Conservation (phyloP, 306 rosid genomes). For the Corylus heterophylla region DNA sequence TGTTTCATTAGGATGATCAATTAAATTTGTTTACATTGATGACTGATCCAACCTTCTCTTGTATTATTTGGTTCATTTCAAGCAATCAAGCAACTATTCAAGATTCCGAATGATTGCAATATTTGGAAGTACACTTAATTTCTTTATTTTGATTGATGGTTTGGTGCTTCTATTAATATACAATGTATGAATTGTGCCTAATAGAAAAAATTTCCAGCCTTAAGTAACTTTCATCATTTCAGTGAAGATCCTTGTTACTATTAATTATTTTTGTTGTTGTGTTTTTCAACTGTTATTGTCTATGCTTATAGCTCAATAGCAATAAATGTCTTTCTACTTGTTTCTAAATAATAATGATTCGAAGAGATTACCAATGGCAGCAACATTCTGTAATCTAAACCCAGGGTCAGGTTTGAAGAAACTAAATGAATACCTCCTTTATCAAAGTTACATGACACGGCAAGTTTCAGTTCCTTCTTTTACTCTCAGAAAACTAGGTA, state of each 20-base stretch:
- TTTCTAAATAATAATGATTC: neutral
- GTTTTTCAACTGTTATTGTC: neutral
- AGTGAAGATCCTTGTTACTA: neutral
- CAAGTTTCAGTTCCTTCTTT: conserved; percentile 29
- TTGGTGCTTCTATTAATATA: neutral
- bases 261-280: neutral
- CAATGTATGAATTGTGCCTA: neutral
- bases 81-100: neutral
- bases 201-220: neutral
- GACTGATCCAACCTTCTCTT: neutral
- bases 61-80: neutral
- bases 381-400: conserved; percentile 38
- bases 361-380: conserved; percentile 40
- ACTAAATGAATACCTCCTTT: conserved; percentile 25
- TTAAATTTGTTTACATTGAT: neutral
- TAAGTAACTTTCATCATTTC: neutral
- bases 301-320: neutral
- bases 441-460: conserved; percentile 36
- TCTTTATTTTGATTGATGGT: neutral
- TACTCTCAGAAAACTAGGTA: neutral
- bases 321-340: neutral
- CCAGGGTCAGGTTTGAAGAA: conserved; percentile 25
- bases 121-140: neutral
- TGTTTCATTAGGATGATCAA: no score
- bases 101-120: neutral